Base-by-base conservation (phyloP, 2,329 filamentous ascomycete species). In the Neocucurbitaria cava region DNA sequence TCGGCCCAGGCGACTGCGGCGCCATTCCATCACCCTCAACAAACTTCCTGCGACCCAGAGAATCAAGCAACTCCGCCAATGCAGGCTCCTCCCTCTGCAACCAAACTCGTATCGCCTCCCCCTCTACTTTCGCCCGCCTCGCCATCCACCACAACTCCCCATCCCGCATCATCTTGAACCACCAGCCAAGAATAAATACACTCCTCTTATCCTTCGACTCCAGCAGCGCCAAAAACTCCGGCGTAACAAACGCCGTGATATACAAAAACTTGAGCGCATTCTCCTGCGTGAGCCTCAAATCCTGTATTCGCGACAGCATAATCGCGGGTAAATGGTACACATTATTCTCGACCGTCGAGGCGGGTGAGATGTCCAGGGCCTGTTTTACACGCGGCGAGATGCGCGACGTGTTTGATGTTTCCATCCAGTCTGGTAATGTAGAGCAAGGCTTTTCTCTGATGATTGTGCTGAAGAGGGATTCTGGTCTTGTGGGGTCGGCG, bases 121-220 rank as follows among this genome's bases (percentile, higher is more conserved):
- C 66, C 38, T 72, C 69, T 3, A 72, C 44, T 28, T 44, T 62
- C 5, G 69, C 68, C 9, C 70, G 58, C 10, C 61, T 35, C 17
- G 47, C 56, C 51, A 73, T 52, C 70, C 70, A 72, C 70, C 70
- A 73, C 21, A 69, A 17, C 9, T 62, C 57, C 1, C 60, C 63
- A 18, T 56, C 39, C 3, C 54, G 51, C 31, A 71, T 35, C 44
- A 81, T 80, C 9, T 80, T 79, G 66, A 82, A 84, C 84, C 84
- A 88, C 70, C 82, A 84, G 0, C 80, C 77, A n/a, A 87, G 68
- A 31, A 88, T 61, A 10, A 87, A 65, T 55, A 88, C 63, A 0
- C 84, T 85, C 24, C 78, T 74, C 0, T 80, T 71, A 40, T 88
- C 85, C 55, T 83, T 86, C 0, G 57, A 33, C 41, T 78, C 69